phyloP scores from a whole-genome alignment of 148 eudicot species.

The Agrostemma githago region DNA sequence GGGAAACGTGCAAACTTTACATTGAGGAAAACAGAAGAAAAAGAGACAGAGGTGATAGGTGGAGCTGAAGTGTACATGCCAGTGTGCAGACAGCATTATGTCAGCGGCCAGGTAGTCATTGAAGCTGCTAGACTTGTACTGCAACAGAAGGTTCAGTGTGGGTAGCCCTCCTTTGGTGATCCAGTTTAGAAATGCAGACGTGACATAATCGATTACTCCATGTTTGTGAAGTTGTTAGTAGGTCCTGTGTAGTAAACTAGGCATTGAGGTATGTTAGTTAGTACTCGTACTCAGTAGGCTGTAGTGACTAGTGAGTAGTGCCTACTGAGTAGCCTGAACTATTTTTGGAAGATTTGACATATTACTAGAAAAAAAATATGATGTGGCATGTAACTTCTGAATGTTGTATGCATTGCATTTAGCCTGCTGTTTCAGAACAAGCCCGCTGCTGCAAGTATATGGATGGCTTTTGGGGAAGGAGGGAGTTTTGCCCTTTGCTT shows the following conservation, averaged over 20 bases:
- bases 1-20: conserved; percentile 81
- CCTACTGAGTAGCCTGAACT: neutral
- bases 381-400: neutral
- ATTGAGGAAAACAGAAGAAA: conserved; percentile 81
- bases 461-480: no score
- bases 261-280: conserved; percentile 5
- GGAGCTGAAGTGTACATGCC: conserved; percentile 98
- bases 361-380: neutral
- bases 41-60: conserved; percentile 73
- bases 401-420: neutral
- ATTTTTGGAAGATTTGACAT: neutral
- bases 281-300: neutral
- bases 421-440: neutral
- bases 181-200: neutral
- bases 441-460: neutral
- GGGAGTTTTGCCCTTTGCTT: no score
- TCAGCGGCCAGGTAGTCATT: conserved; percentile 74
- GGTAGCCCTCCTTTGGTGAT: conserved; percentile 3
- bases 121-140: conserved; percentile 59
- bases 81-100: conserved; percentile 86
- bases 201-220: neutral
- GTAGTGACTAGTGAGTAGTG: neutral
- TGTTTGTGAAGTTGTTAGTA: neutral
- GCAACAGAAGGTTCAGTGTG: conserved; percentile 57
- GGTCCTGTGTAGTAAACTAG: neutral